These are phyloP conservation scores for Casuarina cunninghamiana DNA, from an alignment of 306 rosid genomes.

Conservation along the genomic window DNA sequence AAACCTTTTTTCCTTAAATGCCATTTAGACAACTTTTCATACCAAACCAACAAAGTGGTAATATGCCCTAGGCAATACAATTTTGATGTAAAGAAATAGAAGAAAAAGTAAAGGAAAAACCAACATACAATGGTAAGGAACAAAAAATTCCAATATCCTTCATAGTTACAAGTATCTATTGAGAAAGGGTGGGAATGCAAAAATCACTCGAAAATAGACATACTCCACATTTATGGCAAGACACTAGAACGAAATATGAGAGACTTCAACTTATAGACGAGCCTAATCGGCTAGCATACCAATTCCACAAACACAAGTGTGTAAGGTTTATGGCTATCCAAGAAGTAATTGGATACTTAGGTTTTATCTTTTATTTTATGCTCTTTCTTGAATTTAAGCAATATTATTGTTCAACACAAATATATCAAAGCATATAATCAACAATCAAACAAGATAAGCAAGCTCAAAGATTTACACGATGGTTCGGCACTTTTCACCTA, in stretches of 20 bases:
- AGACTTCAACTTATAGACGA: conserved; percentile 31
- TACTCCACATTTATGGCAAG: conserved; percentile 36
- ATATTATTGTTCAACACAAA: too few relatives aligned
- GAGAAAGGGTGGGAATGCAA: conserved; percentile 43
- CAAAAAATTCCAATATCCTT: conserved; percentile 28
- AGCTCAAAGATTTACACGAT: too few relatives aligned
- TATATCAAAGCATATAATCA: too few relatives aligned
- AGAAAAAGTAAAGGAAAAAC: not conserved
- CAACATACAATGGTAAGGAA: conserved; percentile 29
- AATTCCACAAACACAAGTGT: conserved; percentile 31
- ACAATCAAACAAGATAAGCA: too few relatives aligned
- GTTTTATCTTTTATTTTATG: too few relatives aligned
- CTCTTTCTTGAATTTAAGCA: too few relatives aligned
- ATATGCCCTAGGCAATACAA: conserved; percentile 12
- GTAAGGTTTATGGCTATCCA: not conserved
- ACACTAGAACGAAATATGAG: conserved; percentile 13
- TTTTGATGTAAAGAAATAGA: not conserved
- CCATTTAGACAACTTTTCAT: conserved; percentile 22
- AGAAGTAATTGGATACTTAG: too few relatives aligned
- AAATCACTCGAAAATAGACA: conserved; percentile 30
- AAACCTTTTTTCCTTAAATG: conserved; percentile 13
- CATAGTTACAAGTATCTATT: conserved; percentile 19
- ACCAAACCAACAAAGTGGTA: conserved; percentile 16
- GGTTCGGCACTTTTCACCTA: too few relatives aligned
- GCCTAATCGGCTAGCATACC: conserved; percentile 31